A percentile compares a stretch with the other conserved stretches of the same genome.
phyloP scores from a whole-genome alignment of 805 yeast genomes.

The Komagataella ulmi region DNA sequence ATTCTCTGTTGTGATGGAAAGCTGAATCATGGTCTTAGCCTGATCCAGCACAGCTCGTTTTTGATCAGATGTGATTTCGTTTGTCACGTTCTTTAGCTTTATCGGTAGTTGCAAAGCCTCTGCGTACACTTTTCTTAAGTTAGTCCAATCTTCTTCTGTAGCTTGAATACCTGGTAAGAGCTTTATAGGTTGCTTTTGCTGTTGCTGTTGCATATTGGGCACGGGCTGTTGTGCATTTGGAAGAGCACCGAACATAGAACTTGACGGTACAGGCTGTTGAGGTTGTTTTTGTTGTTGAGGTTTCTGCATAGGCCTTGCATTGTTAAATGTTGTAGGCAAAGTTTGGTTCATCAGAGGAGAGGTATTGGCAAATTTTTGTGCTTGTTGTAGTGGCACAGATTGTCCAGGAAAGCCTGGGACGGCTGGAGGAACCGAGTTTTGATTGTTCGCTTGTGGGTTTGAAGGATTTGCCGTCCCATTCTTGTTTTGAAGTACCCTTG shows the following conservation, averaged over 20 bases:
- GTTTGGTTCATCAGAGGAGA: not conserved
- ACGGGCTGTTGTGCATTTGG: conserved; percentile 5
- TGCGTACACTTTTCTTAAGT: conserved; percentile 47
- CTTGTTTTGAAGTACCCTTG: not conserved
- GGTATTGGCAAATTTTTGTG: conserved; percentile 5
- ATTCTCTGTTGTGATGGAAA: conserved; percentile 58
- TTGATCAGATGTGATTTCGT: conserved; percentile 46
- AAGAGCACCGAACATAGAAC: conserved; percentile 1
- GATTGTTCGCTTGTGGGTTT: not conserved
- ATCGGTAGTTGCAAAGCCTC: conserved; percentile 61
- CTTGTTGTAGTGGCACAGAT: not conserved
- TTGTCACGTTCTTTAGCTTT: conserved; percentile 52
- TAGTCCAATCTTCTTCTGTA: conserved; percentile 50
- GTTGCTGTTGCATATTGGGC: conserved; percentile 6
- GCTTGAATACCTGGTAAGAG: conserved; percentile 19
- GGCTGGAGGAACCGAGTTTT: not conserved
- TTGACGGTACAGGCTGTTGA: conserved; percentile 5
- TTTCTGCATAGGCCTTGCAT: conserved; percentile 2
- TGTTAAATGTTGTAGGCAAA: conserved; percentile 7
- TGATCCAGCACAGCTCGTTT: conserved; percentile 45
- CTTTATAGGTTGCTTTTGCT: conserved; percentile 8
- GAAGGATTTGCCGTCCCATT: not conserved
- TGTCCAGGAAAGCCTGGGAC: not conserved
- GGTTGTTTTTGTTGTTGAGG: conserved; percentile 9
- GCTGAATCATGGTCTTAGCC: conserved; percentile 39